Conservation (phyloP, 345 rosid genomes). For the Acer campestre region DNA sequence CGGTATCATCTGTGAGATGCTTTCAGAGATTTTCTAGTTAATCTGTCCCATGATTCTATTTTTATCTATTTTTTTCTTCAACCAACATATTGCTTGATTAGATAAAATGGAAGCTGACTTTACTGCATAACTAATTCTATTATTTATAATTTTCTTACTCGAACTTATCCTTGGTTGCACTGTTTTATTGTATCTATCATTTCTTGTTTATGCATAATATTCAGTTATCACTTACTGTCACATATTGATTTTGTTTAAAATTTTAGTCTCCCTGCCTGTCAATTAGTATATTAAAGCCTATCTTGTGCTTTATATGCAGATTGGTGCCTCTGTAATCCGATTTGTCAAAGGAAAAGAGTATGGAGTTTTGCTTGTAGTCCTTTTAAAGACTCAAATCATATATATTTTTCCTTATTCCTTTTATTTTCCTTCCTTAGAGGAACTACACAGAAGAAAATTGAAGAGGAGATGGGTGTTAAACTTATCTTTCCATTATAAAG, state of each 20-base stretch:
- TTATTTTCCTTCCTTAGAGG: slow-evolving; percentile 49
- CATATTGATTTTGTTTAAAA: background rate
- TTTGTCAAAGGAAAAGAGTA: slow-evolving; percentile 83
- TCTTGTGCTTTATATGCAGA: slow-evolving; percentile 45
- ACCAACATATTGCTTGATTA: too few species aligned
- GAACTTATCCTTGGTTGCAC: background rate
- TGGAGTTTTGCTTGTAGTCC: slow-evolving; percentile 27
- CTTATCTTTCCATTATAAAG: slow-evolving; percentile 67
- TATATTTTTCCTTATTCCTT: slow-evolving; percentile 20
- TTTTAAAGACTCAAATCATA: slow-evolving; percentile 17
- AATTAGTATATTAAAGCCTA: background rate
- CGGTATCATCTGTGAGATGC: background rate
- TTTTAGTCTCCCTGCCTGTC: background rate
- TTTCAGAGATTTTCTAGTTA: slow-evolving; percentile 7
- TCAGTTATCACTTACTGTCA: slow-evolving; percentile 1
- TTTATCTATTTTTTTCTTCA: too few species aligned
- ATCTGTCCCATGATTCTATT: background rate
- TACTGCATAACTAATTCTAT: too few species aligned
- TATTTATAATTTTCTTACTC: too few species aligned
- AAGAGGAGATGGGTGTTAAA: slow-evolving; percentile 78
- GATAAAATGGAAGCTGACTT: too few species aligned
- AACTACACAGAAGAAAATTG: slow-evolving; percentile 60
- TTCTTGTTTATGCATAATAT: background rate
- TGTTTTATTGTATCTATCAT: background rate
- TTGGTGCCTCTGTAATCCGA: slow-evolving; percentile 76